Percentiles rank a stretch among this genome's conserved stretches.
Evolutionary conservation across 2,329 filamentous ascomycete genomes (phyloP).

Genomic region (Neoascochyta sp.): DNA sequence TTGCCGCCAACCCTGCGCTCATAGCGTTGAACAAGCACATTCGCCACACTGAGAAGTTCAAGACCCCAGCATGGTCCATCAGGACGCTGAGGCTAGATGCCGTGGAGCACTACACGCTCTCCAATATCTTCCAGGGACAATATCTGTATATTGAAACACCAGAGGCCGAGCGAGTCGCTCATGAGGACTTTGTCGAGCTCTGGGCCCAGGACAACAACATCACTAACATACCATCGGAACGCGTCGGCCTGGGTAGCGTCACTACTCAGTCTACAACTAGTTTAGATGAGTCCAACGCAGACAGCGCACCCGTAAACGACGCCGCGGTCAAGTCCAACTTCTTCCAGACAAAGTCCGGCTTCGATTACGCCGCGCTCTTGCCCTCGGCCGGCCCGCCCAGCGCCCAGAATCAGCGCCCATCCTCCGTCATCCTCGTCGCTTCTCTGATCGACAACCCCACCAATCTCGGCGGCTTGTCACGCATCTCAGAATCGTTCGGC

Average conservation of each 20-base stretch:
- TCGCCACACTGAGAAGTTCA: constrained; percentile 43
- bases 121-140: constrained; percentile 45
- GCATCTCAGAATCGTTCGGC: constrained; percentile 52
- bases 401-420: constrained; percentile 19
- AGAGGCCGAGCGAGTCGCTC: constrained; percentile 36
- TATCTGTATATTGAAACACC: constrained; percentile 45
- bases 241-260: constrained; percentile 31
- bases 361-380: constrained; percentile 34
- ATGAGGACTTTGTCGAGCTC: constrained; percentile 42
- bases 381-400: constrained; percentile 15
- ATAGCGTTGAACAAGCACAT: constrained; percentile 44
- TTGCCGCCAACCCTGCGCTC: constrained; percentile 43
- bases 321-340: constrained; percentile 20
- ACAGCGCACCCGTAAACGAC: constrained; percentile 3
- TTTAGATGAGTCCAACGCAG: not conserved
- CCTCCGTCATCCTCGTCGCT: constrained; percentile 47
- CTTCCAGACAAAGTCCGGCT: constrained; percentile 54
- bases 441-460: constrained; percentile 51
- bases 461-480: constrained; percentile 50
- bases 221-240: constrained; percentile 15
- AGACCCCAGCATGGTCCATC: constrained; percentile 39
- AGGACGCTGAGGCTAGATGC: constrained; percentile 41
- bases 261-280: not conserved
- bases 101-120: constrained; percentile 42
- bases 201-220: constrained; percentile 20